Evolutionary conservation across 225 moss, liverwort and hornwort genomes (phyloP), one percentile per base, ranked within the genome.

Genomic region (Thuidium tamariscinum): DNA sequence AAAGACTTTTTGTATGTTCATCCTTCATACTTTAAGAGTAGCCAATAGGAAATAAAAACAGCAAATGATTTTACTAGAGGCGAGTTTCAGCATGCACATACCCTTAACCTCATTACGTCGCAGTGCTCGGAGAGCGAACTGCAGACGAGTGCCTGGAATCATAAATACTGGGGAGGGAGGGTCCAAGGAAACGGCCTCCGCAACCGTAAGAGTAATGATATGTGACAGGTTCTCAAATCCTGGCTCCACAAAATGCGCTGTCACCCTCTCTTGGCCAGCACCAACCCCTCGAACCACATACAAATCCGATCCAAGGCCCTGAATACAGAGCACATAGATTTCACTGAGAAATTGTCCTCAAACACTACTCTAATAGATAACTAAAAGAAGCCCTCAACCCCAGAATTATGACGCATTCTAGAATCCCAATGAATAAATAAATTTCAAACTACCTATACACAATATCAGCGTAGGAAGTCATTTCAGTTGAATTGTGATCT

Each of bases 251-350:
- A 98, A 92, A 78, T 96, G 92, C 79, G 97, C 97, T 69, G 93
- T 92, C 74, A 98, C 94, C 91, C 86, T 93, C 87, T 98, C 97
- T 90, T 95, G 95, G 71, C 97, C 97, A 85, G 95, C 96, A 83
- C 94, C 92, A 84, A 94, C 90, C 81, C 97, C 97, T 89, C 93
- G 92, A 81, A 98, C 97, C 48, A 98, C 96, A 88, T 95, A 98
- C 77, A 98, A 92, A 90, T 98, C 97, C 80, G 97, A 98, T 84
- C 92, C 94, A 87, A 97, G 93, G 60, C 96, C 96, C 96, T 96
- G 95, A 63, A 87, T 42, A 73, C 32, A 88, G 70, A 80, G 44
- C 55, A 87, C 83, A 60, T 19, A 84, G 23, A 75, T 36, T 73
- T 63, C 85, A 82, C 59, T 86, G 79, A 91, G 61, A 72, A 73